Evolutionary conservation across 805 yeast genomes (phyloP), one percentile per base, ranked within the genome.

Genomic region (Zygotorulaspora danielsina): DNA sequence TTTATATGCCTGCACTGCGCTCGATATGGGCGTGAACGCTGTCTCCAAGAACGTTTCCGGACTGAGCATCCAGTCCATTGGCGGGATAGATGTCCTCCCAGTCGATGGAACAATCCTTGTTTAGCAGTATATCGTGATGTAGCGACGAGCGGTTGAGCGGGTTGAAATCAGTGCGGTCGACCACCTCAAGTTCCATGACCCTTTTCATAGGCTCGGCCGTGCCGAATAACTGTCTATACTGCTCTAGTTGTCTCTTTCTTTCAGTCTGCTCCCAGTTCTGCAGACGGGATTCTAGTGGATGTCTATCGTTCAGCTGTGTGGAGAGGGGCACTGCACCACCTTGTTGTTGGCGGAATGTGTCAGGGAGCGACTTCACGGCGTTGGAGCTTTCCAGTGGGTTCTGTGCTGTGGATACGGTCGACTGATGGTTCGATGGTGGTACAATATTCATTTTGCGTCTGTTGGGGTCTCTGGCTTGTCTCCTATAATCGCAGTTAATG

Each of bases 151-250:
- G 38, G 33, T 45, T 45, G 79, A 82, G 10, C 5, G 96, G 96
- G 45, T 71, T 78, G 61, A 79, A 79, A 43, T 84, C 87, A 10
- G 84, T 76, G 34, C 72, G 69, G 32, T 78, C 76, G 3, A 90
- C 82, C 18, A 90, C 73, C 41, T 77, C 70, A 56, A 85, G 67
- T 54, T 93, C 98, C 96, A 93, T 88, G 21, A 81, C 78, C 56
- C 97, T 75, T 57, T 81, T 81, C 62, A 90, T 83, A 6, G 98
- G 97, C 55, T 85, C 97, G 8, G 93, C 96, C 34, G 90, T 78
- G 11, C 98, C 98, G 61, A 84, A 88, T 12, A 84, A 66, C 50
- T 94, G 76, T 59, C 95, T 76, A 63, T 84, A 81, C 44, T 78
- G 78, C 59, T 88, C 93, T 68, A 89, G 54, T 54, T 78, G 79